Evolutionary conservation across 2,329 filamentous ascomycete genomes (phyloP), one percentile per base, ranked within the genome.

Genomic region (Aphanocladium album): DNA sequence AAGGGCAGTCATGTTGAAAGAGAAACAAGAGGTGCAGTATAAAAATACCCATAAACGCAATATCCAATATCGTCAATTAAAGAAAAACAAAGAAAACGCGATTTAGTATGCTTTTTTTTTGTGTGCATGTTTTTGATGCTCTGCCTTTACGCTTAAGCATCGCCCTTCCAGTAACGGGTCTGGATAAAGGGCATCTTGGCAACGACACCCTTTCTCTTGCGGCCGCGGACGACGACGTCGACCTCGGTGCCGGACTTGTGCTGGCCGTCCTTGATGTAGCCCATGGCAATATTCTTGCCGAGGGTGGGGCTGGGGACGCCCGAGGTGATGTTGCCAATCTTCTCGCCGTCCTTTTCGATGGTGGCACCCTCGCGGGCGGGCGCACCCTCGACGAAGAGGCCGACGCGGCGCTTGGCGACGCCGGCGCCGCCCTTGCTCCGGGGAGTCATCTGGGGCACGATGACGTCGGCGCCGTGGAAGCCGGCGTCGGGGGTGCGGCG

Each of bases 261-360:
- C 72, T 88, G 77, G 0, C 91, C 91, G 64, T 90, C 86, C 75
- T 86, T 85, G 70, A 97, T 81, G 71, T 96, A 96, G 0, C 88
- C 95, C 95, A 99, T 99, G 60, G 93, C 92, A 64, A 99, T 93
- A 74, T 98, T 97, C 79, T 89, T 89, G 65, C 88, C 87, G 52
- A 97, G 78, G 0, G 89, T 90, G 2, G 95, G 95, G 71, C 89
- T 93, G 0, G 95, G 95, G 66, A 91, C 90, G 17, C 95, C 95
- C 67, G 91, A 96, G 5, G 95, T 99, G 64, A 99, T 81, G 39
- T 80, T 82, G 16, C 95, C 95, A 60, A 98, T 82, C 67, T 84
- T 83, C 67, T 88, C 76, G 35, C 85, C 86, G 6, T 84, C 80
- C 62, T 82, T 72, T 35, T 93, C 80, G 63, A 99, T 89, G 68